Percentiles rank a stretch among this genome's conserved stretches.
Conservation (phyloP, 2,329 filamentous ascomycete species). For the Fusarium domesticum region DNA sequence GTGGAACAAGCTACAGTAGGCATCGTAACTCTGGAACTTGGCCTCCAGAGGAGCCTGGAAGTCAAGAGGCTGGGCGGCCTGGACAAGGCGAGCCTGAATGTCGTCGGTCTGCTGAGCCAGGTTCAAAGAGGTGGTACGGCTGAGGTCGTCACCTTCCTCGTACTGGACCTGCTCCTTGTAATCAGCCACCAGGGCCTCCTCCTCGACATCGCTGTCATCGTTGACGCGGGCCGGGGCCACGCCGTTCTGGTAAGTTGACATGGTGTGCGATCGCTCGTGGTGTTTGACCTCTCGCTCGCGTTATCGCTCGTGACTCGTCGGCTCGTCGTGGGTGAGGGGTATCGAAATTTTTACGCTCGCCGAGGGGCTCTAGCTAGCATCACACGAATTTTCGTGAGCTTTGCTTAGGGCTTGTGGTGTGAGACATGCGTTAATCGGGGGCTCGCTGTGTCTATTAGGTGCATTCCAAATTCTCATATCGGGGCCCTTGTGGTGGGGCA, state of each 20-base stretch:
- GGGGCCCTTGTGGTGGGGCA: slow-evolving; percentile 20
- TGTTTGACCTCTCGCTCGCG: slow-evolving; percentile 29
- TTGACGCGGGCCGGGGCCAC: slow-evolving; percentile 57
- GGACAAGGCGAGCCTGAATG: slow-evolving; percentile 85
- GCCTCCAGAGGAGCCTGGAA: slow-evolving; percentile 93
- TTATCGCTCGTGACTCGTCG: slow-evolving; percentile 19
- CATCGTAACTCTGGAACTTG: slow-evolving; percentile 98
- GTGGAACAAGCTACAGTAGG: slow-evolving; percentile 99
- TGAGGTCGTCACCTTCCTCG: slow-evolving; percentile 79
- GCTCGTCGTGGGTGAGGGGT: slow-evolving; percentile 32
- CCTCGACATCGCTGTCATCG: slow-evolving; percentile 91
- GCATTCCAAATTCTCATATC: slow-evolving; percentile 30
- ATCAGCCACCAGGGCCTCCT: slow-evolving; percentile 92
- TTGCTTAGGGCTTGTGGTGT: slow-evolving; percentile 40
- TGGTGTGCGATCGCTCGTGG: slow-evolving; percentile 37
- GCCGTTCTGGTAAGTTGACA: slow-evolving; percentile 63
- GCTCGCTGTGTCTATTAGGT: slow-evolving; percentile 18
- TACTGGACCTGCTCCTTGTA: slow-evolving; percentile 96
- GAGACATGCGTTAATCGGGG: slow-evolving; percentile 27
- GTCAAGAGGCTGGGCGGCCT: slow-evolving; percentile 91
- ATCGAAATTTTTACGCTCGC: slow-evolving; percentile 37
- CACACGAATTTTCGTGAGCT: slow-evolving; percentile 37
- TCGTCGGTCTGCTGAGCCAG: slow-evolving; percentile 79
- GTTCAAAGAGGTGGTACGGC: slow-evolving; percentile 66
- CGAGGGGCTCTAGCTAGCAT: slow-evolving; percentile 26